phyloP scores from a whole-genome alignment of 2,329 filamentous ascomycete species.

The Talaromyces atroroseus region DNA sequence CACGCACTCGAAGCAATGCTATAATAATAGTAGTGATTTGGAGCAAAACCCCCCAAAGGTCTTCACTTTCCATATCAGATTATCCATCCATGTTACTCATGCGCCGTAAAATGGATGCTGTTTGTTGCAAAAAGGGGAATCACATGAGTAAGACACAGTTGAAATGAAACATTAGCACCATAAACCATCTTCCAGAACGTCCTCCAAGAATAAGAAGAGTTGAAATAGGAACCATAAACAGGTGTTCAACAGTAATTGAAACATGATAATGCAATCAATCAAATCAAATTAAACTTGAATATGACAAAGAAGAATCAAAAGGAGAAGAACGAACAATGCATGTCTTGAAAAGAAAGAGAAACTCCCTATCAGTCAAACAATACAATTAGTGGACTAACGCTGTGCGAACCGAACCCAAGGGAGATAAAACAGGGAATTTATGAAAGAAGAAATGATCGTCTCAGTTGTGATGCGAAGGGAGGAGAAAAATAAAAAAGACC shows the following conservation, averaged over 20 bases:
- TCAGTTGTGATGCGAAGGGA: slow-evolving; percentile 20
- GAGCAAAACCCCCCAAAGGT: not conserved
- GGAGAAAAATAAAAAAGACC: slow-evolving; percentile 31
- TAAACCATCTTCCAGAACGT: slow-evolving; percentile 14
- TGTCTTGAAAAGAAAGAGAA: slow-evolving; percentile 6
- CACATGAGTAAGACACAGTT: slow-evolving; percentile 17
- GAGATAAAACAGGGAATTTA: slow-evolving; percentile 18
- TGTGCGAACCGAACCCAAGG: slow-evolving; percentile 17
- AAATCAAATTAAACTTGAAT: slow-evolving; percentile 3
- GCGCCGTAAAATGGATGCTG: slow-evolving; percentile 24
- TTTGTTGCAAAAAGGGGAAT: slow-evolving; percentile 22
- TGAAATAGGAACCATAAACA: slow-evolving; percentile 12
- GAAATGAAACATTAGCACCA: slow-evolving; percentile 14
- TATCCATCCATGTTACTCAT: slow-evolving; percentile 26
- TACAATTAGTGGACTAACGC: slow-evolving; percentile 20
- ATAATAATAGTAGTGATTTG: slow-evolving; percentile 1
- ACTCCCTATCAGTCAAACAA: slow-evolving; percentile 12
- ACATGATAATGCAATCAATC: slow-evolving; percentile 8
- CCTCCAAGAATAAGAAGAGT: slow-evolving; percentile 14
- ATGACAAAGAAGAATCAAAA: slow-evolving; percentile 11
- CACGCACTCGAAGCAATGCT: slow-evolving; percentile 11
- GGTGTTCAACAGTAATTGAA: slow-evolving; percentile 12
- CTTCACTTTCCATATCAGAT: slow-evolving; percentile 20
- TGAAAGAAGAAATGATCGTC: slow-evolving; percentile 14
- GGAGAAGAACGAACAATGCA: slow-evolving; percentile 10